Percentiles rank a stretch among this genome's conserved stretches.
Evolutionary conservation across 768 basidiomycete genomes (phyloP).

Genomic region (Clavulina sp.): DNA sequence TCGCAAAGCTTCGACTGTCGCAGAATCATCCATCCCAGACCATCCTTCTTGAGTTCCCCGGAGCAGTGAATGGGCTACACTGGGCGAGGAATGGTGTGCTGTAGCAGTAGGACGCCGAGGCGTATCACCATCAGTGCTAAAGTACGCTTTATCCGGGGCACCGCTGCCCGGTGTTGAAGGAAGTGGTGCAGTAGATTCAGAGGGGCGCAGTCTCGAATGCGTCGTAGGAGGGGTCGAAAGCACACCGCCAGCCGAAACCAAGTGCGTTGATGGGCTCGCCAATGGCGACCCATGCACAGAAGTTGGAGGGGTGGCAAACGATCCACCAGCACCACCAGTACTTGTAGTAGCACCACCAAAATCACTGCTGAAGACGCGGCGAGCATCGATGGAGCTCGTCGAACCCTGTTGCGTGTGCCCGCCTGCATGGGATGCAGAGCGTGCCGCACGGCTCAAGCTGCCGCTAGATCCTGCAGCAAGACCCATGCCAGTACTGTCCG

Average conservation of each 20-base stretch:
- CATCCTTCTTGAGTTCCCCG: conserved; percentile 82
- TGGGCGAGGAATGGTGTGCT: conserved; percentile 17
- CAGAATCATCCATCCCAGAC: conserved; percentile 74
- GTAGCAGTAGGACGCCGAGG: conserved; percentile 19
- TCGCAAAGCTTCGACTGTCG: conserved; percentile 76
- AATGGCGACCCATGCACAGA: too few species aligned
- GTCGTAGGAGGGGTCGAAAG: conserved; percentile 45
- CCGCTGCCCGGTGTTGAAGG: conserved; percentile 53
- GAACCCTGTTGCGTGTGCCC: conserved; percentile 49
- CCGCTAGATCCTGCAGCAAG: background rate
- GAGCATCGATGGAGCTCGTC: conserved; percentile 37
- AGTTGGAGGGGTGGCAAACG: too few species aligned
- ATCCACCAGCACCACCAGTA: conserved; percentile 8
- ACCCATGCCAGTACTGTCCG: background rate
- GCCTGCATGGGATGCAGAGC: too few species aligned
- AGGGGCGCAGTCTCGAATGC: conserved; percentile 81
- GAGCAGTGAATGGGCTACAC: conserved; percentile 65
- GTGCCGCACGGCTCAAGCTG: too few species aligned
- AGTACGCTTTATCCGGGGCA: conserved; percentile 20
- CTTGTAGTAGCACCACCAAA: background rate
- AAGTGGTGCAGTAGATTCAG: conserved; percentile 78
- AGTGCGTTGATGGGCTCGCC: too few species aligned
- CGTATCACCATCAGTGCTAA: background rate
- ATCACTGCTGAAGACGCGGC: conserved; percentile 21
- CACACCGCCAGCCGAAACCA: too few species aligned